Base-by-base conservation (phyloP, 352 stramenopile genomes). In the Globisporangium uncinulatum region DNA sequence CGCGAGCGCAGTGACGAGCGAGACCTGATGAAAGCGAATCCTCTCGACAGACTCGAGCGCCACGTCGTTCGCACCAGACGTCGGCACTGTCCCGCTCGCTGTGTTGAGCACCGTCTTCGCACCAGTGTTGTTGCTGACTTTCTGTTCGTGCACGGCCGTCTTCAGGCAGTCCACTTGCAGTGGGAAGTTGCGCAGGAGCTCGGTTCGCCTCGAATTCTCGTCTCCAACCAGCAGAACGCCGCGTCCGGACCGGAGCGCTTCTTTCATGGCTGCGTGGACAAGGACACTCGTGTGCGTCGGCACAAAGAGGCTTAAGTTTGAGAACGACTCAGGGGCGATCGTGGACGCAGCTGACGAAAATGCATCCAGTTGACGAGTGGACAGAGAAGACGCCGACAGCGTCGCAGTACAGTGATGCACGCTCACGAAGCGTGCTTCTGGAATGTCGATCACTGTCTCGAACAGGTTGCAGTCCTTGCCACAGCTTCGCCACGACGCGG, bases 1-100 rank as follows among this genome's bases (percentile, higher is more conserved):
- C 2, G 71, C 66, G 46, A 83, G 69, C 3, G 43, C 42, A 14
- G 63, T 79, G 9, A 83, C 67, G 0, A 83, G 57, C 13, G 68
- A 66, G 15, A 83, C 61, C 44, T 83, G 71, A 6, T 74, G 71
- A 13, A 83, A 65, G 11, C 73, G 73, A 56, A 83, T 70, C 4
- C 61, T 62, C 34, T 81, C 76, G 0, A 83, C 68, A 0, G 73
- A 77, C 7, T 66, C 62, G 2, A 78, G 32, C 17, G 37, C 31
- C 20, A 34, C 52, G 8, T 60, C 69, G 3, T 3, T 34, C 11
- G 54, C 52, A 5, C 64, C 55, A 39, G 34, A 39, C 6, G 34
- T 13, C 34, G 34, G 34, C 31, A n/a, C 7, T 8, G 17, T 9
- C 41, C 6, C 15, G 41, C 15, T 45, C 15, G 15, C 41, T 11